Conservation (phyloP, 2,329 filamentous ascomycete genomes). For the Aspergillus proliferans region DNA sequence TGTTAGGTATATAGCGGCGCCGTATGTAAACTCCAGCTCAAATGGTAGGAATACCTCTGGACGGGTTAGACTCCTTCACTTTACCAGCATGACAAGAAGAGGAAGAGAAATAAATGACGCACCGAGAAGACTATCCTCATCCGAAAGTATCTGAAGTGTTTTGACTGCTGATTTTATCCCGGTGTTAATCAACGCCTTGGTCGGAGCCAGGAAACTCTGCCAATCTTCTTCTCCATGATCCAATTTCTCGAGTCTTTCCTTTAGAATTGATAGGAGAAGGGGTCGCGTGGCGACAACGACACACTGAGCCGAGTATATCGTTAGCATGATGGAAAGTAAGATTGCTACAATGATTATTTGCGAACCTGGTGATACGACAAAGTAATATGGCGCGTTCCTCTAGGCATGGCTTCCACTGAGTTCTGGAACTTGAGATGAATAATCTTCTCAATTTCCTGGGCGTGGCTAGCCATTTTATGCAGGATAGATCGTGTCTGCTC, state of each 20-base stretch:
- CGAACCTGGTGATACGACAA: conserved; percentile 36
- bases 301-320: conserved; percentile 14
- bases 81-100: too few relatives aligned
- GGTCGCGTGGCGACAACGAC: conserved; percentile 38
- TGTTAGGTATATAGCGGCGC: neutral
- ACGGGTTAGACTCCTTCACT: too few relatives aligned
- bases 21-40: conserved; percentile 1
- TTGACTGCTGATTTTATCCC: conserved; percentile 40
- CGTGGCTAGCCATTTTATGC: conserved; percentile 31
- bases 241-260: conserved; percentile 30
- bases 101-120: neutral
- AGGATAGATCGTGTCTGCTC: conserved; percentile 32
- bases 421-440: conserved; percentile 26
- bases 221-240: conserved; percentile 4
- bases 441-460: conserved; percentile 34
- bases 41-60: conserved; percentile 1
- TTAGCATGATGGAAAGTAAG: neutral
- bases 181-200: conserved; percentile 31
- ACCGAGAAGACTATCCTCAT: conserved; percentile 34
- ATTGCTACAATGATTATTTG: neutral
- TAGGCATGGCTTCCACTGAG: conserved; percentile 28
- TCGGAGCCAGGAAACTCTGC: conserved; percentile 13
- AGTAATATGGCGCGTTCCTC: conserved; percentile 32
- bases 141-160: conserved; percentile 33
- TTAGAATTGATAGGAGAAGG: conserved; percentile 34